These are phyloP conservation scores for Carallia pectinifolia DNA, from an alignment of 345 rosid species.

Conservation along the genomic window DNA sequence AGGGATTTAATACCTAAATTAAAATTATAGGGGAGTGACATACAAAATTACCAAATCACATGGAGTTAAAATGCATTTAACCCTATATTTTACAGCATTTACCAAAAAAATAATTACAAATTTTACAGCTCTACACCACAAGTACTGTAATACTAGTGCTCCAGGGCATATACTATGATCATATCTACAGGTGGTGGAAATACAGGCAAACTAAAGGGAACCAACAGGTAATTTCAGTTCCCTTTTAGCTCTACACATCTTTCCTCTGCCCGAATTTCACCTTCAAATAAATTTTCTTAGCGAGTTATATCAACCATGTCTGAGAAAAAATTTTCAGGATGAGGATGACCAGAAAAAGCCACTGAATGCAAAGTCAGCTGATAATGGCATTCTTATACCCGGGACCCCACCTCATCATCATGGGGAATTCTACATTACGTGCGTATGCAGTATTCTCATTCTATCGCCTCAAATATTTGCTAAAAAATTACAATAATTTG, in stretches of 20 bases:
- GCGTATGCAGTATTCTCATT: conserved; percentile 6
- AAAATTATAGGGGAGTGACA: too few relatives aligned
- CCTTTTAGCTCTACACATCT: not conserved
- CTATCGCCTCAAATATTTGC: too few relatives aligned
- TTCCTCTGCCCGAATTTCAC: not conserved
- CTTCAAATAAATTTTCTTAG: not conserved
- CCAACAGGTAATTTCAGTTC: conserved; percentile 25
- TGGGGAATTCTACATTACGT: conserved; percentile 65
- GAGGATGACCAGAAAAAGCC: conserved; percentile 54
- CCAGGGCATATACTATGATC: conserved; percentile 78
- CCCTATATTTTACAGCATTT: not conserved
- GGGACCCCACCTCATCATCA: conserved; percentile 35
- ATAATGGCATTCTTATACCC: conserved; percentile 60
- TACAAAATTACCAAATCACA: too few relatives aligned
- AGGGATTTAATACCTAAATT: too few relatives aligned
- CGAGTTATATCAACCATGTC: not conserved
- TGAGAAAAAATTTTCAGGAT: conserved; percentile 14
- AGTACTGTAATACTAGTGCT: conserved; percentile 72
- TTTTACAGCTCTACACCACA: conserved; percentile 69
- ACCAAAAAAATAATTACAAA: not conserved
- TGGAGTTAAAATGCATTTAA: too few relatives aligned
- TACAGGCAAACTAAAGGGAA: conserved; percentile 22
- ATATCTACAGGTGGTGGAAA: conserved; percentile 47
- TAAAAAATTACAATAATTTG: too few relatives aligned
- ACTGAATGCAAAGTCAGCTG: conserved; percentile 33